Evolutionary conservation across 805 yeast species (phyloP), one percentile per base, ranked within the genome.

Genomic region (Yarrowia sp.): DNA sequence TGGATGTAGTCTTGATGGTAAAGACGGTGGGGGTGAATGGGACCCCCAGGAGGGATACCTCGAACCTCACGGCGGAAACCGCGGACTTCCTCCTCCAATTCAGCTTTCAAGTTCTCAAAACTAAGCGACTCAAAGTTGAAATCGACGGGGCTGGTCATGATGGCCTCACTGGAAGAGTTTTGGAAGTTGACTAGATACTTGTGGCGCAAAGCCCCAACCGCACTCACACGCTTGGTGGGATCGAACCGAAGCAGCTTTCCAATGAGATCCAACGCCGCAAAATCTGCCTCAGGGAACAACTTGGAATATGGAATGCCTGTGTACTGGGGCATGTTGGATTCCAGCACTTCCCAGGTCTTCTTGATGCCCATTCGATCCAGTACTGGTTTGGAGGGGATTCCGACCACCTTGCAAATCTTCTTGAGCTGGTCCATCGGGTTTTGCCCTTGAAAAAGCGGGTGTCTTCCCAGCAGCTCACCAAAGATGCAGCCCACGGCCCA

Each of bases 401-500:
- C 98, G 58, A 91, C 75, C 0, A 88, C 80, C 70, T 84, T 83
- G 63, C 85, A 76, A 19, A 92, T 89, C 71, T 85, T 88, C 46
- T 78, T 80, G 9, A 90, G 74, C 74, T 92, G 98, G 67, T 87
- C 88, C 67, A 83, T 70, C 65, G 87, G 86, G 73, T 85, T 86
- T 66, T 82, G 83, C 0, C 97, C 98, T 58, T 85, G 83, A 72
- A 92, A 92, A 16, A 91, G 73, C 0, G 97, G 96, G 70, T 81
- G 81, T 67, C 97, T 79, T 0, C 91, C 90, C 68, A 88, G 89
- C 56, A 92, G 78, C 74, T 92, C 98, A 2, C 87, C 96, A 66
- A 92, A 76, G 10, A 92, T 91, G 72, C 98, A 92, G 1, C 98
- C 98, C 10, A 87, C 84, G 0, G 97, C 92, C 98, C 98, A 92